Percentiles rank a stretch among this genome's conserved stretches.
Conservation (phyloP, 176 grass and related monocot species). For the Musa beccarii region DNA sequence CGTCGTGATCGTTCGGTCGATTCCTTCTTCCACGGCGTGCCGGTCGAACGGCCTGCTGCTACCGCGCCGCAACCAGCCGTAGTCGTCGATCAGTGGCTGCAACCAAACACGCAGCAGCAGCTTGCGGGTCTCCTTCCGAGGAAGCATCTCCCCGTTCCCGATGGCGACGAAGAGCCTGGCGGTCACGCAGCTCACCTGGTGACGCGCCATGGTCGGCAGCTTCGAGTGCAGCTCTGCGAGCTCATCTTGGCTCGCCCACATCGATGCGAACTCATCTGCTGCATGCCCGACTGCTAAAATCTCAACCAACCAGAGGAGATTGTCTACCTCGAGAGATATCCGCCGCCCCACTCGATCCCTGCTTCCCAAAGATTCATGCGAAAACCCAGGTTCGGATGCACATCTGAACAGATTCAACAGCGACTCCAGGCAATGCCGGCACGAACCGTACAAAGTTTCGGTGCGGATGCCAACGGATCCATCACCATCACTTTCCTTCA, state of each 20-base stretch:
- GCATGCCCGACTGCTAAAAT: slow-evolving; percentile 41
- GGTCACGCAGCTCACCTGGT: slow-evolving; percentile 54
- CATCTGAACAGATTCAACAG: slow-evolving; percentile 34
- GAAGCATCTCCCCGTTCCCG: slow-evolving; percentile 77
- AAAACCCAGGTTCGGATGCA: slow-evolving; percentile 36
- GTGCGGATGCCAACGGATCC: slow-evolving; percentile 46
- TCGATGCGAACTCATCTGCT: slow-evolving; percentile 50
- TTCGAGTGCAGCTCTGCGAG: slow-evolving; percentile 46
- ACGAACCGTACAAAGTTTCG: slow-evolving; percentile 43
- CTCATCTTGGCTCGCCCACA: slow-evolving; percentile 53
- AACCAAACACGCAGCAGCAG: slow-evolving; percentile 60
- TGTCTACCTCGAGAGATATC: slow-evolving; percentile 63
- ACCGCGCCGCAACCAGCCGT: slow-evolving; percentile 61
- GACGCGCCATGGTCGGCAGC: slow-evolving; percentile 30
- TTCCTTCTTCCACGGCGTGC: slow-evolving; percentile 71
- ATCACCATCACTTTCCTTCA: slow-evolving; percentile 45
- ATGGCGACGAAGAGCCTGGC: slow-evolving; percentile 73
- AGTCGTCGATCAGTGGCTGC: slow-evolving; percentile 81
- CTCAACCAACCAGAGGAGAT: slow-evolving; percentile 77
- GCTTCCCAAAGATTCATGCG: slow-evolving; percentile 14
- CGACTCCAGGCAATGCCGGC: slow-evolving; percentile 42
- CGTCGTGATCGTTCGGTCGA: slow-evolving; percentile 69
- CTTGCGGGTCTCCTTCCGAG: slow-evolving; percentile 39
- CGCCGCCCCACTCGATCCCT: slow-evolving; percentile 24
- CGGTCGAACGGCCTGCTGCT: slow-evolving; percentile 50